Evolutionary conservation across 495 filamentous ascomycete genomes (phyloP).

Genomic region (Recurvomyces mirabilis): DNA sequence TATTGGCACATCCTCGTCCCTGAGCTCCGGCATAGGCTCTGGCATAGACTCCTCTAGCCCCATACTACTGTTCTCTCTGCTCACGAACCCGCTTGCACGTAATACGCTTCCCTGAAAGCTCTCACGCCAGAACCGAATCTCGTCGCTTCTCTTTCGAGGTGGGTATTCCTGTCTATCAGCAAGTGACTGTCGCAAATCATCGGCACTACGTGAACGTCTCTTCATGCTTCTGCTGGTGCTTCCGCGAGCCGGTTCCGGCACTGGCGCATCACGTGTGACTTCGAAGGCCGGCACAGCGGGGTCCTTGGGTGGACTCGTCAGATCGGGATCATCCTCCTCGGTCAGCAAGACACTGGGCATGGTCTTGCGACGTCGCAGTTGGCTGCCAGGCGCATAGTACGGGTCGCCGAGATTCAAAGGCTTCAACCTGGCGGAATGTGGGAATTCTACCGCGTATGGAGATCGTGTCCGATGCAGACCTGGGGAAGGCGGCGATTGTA

Average conservation of each 20-base stretch:
- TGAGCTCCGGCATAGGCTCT: constrained; percentile 1
- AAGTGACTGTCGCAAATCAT: constrained; percentile 6
- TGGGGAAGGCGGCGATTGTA: constrained; percentile 9
- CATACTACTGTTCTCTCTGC: background rate
- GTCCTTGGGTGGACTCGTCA: background rate
- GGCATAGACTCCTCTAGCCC: background rate
- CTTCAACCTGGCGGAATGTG: constrained; percentile 18
- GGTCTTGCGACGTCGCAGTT: constrained; percentile 13
- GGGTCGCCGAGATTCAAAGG: constrained; percentile 18
- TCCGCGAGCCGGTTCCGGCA: constrained; percentile 3
- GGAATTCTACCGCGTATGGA: constrained; percentile 23
- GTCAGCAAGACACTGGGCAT: constrained; percentile 9
- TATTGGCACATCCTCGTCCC: too few species aligned
- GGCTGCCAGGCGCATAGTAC: constrained; percentile 17
- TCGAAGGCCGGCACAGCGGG: constrained; percentile 10
- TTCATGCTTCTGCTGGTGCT: constrained; percentile 10
- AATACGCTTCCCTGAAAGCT: constrained; percentile 16
- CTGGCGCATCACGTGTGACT: constrained; percentile 3
- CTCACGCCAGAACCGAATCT: constrained; percentile 22
- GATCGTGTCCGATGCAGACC: constrained; percentile 12
- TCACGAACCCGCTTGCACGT: constrained; percentile 14
- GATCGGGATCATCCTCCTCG: background rate
- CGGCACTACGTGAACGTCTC: constrained; percentile 20
- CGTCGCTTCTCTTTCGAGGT: constrained; percentile 18
- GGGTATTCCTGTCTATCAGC: background rate